Evolutionary conservation across 2,329 filamentous ascomycete species (phyloP).

Genomic region (Diaporthe humulicola): DNA sequence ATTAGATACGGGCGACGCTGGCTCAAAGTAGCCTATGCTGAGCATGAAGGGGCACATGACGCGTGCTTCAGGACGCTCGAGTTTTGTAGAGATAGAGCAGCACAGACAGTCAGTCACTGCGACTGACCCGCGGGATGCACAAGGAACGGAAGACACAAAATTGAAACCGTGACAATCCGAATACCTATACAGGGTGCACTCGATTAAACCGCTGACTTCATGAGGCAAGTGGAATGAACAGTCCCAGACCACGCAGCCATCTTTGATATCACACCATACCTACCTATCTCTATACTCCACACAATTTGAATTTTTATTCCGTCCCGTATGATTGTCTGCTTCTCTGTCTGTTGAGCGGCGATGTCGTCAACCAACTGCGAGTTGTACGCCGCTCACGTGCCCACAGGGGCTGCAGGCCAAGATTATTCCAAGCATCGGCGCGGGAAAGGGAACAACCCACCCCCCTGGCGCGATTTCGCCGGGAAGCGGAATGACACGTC

Average conservation of each 20-base stretch:
- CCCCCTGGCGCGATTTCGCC: background rate
- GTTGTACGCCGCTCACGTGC: background rate
- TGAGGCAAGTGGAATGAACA: background rate
- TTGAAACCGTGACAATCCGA: background rate
- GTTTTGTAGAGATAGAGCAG: background rate
- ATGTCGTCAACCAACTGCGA: background rate
- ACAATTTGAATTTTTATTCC: no score
- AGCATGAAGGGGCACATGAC: background rate
- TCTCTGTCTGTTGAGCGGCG: no score
- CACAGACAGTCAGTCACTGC: background rate
- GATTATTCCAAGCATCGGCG: constrained; percentile 22
- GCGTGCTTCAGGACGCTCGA: background rate
- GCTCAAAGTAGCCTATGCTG: background rate
- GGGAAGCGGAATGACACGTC: constrained; percentile 18
- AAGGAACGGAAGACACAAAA: background rate
- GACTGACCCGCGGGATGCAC: background rate
- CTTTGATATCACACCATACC: no score
- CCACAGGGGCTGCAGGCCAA: constrained; percentile 18
- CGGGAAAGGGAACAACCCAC: constrained; percentile 13
- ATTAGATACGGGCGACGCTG: background rate
- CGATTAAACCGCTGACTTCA: no score
- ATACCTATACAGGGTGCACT: background rate
- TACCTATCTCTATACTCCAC: background rate
- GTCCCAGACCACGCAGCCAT: background rate
- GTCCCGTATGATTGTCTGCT: background rate